Base-by-base conservation (phyloP, 139 green algal species). In the Coccomyxa sp. region DNA sequence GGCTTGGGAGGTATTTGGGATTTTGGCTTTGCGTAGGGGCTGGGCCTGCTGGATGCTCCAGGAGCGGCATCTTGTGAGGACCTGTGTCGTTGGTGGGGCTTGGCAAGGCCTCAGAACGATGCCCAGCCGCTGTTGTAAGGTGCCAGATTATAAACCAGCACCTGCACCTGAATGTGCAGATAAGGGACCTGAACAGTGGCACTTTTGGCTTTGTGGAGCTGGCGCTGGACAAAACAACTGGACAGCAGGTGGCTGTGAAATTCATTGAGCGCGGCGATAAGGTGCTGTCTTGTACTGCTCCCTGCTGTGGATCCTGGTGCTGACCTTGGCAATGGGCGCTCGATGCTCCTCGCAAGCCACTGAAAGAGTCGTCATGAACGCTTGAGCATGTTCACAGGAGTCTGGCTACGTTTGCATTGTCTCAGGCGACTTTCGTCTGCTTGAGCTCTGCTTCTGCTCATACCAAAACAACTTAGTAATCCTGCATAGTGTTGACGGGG, bases 251-350 rank as follows among this genome's bases (percentile, higher is more conserved):
- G 10, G 83, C 83, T 39, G 84, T 86, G 31, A 89, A 88, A 76
- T 95, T 95, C 80, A 92, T 95, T 27, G 88, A 95, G 79, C 78
- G 91, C 1, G 91, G 91, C 10, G 89, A 95, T 41, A 94, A 91
- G 84, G 87, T 86, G n/a, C 36, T 78, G 55, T 34, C 31, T n/a
- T 76, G 58, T 58, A 39, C 33, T 55, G 31, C 22, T 35, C 50
- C n/a, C 7, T 24, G 2, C 37, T 18, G 37, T 38, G 5, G 44
- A n/a, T 24, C 6, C 9, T 22, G 39, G 24, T 38, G 33, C 9
- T 33, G 33, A 16, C 35, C 36, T 41, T 24, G 34, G 9, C 12
- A n/a, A 18, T 55, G 34, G 35, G 34, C 34, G 31, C n/a, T 31
- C 34, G 6, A 50, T 24, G 6, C 36, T 40, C 33, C n/a, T 50